These are phyloP conservation scores for Saturnispora zaruensis DNA, from an alignment of 805 yeast genomes.

Conservation along the genomic window DNA sequence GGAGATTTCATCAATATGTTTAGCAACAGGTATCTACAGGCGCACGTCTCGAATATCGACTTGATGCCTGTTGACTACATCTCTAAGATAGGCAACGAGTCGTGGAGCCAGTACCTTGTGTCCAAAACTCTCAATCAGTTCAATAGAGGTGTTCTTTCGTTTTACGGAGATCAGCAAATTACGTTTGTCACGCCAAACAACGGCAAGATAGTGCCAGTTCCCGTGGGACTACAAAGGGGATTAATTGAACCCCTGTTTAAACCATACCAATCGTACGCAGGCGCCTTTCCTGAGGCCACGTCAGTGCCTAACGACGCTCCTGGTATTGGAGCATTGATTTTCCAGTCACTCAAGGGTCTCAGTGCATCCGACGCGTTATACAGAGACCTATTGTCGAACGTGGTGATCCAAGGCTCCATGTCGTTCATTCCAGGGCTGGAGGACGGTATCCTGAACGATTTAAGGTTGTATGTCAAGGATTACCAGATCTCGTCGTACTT, in stretches of 20 bases:
- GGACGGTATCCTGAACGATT: slow-evolving; percentile 47
- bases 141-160: slow-evolving; percentile 3
- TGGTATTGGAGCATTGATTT: slow-evolving; percentile 39
- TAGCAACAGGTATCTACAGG: slow-evolving; percentile 39
- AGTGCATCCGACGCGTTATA: slow-evolving; percentile 37
- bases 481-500: slow-evolving; percentile 33
- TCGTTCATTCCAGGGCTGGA: slow-evolving; percentile 48
- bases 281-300: slow-evolving; percentile 4
- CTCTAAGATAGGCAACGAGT: neutral
- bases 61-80: slow-evolving; percentile 11
- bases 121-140: slow-evolving; percentile 23
- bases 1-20: slow-evolving; percentile 78
- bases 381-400: slow-evolving; percentile 33
- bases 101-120: slow-evolving; percentile 17
- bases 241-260: slow-evolving; percentile 64
- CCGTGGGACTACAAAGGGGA: slow-evolving; percentile 1
- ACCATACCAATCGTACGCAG: slow-evolving; percentile 41
- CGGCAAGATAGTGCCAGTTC: slow-evolving; percentile 28
- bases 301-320: slow-evolving; percentile 41
- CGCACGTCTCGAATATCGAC: slow-evolving; percentile 8
- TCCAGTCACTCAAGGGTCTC: slow-evolving; percentile 36
- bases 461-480: slow-evolving; percentile 47
- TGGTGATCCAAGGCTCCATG: slow-evolving; percentile 56
- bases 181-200: slow-evolving; percentile 37
- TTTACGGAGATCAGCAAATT: slow-evolving; percentile 7